A percentile compares a stretch with the other conserved stretches of the same genome.
Conservation (phyloP, 1,284 basidiomycete species). For the Xerocomus nothofagi region DNA sequence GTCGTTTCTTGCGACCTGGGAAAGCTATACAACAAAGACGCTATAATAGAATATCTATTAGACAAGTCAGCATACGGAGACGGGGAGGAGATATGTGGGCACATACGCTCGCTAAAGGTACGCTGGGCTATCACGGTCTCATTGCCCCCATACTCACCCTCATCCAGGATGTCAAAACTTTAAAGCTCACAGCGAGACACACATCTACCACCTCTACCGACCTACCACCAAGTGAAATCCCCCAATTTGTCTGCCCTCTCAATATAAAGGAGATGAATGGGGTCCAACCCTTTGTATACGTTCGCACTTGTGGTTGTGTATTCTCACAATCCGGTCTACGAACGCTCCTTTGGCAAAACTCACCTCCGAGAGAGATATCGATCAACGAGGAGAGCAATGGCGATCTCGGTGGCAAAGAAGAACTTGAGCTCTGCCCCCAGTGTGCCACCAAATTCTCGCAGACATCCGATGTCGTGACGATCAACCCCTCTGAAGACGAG, state of each 20-base stretch:
- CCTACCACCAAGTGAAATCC: conserved; percentile 42
- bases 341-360: conserved; percentile 47
- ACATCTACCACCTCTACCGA: conserved; percentile 42
- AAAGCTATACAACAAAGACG: conserved; percentile 93
- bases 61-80: conserved; percentile 79
- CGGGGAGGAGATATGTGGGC: conserved; percentile 81
- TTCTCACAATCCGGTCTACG: conserved; percentile 77
- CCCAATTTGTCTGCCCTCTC: conserved; percentile 85
- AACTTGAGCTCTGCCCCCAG: conserved; percentile 68
- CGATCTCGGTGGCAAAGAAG: conserved; percentile 23
- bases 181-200: conserved; percentile 78
- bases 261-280: conserved; percentile 94
- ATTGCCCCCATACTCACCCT: not conserved
- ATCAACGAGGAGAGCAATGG: conserved; percentile 18
- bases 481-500: conserved; percentile 68
- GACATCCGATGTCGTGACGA: conserved; percentile 49
- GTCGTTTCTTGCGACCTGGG: conserved; percentile 88
- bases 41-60: conserved; percentile 83
- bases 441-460: conserved; percentile 68
- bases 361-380: conserved; percentile 32
- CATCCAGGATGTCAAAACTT: conserved; percentile 75
- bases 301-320: conserved; percentile 87
- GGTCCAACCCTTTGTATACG: conserved; percentile 81
- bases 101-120: conserved; percentile 87
- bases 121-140: conserved; percentile 22